Base-by-base conservation (phyloP, 805 yeast genomes). In the Candida parachauliodes region DNA sequence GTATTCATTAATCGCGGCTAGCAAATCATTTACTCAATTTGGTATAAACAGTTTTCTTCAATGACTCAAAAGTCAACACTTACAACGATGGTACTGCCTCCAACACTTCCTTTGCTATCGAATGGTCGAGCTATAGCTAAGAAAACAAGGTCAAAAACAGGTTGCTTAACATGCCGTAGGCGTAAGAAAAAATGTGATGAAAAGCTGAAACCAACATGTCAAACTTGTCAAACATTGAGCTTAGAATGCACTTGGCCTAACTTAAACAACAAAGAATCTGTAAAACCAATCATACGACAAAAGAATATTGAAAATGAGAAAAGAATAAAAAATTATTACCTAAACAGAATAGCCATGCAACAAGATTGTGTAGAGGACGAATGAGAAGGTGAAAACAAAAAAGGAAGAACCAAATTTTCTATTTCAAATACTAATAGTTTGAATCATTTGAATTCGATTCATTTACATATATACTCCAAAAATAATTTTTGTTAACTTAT, bases 341-440 rank as follows among this genome's bases (percentile, higher is more conserved):
- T 63, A 17, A 51, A 55, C 19, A 45, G 60, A 25, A 64, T 64
- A 28, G 68, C 68, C 20, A 51, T 64, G 58, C 70, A 64, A 46
- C 62, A 63, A 49, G 67, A 64, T 39, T 54, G 58, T 39, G 66
- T 60, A 18, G 59, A 55, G 19, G 54, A 31, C 2, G 50, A 43
- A 5, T 43, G 41, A 4, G 31, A 40, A 19, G 25, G 5, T 10
- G n/a, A n/a, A 17, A 18, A 15, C 28, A 20, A 15, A 18, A 17
- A 18, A 11, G n/a, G n/a, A n/a, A n/a, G n/a, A n/a, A n/a, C n/a
- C n/a, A n/a, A n/a, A n/a, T n/a, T n/a, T n/a, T n/a, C n/a, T n/a
- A n/a, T n/a, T n/a, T n/a, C n/a, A n/a, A n/a, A n/a, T n/a, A n/a
- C n/a, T n/a, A n/a, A n/a, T n/a, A n/a, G n/a, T n/a, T n/a, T n/a